phyloP scores from a whole-genome alignment of 2,329 filamentous ascomycete species.

The Dryadomyces quercivorus region DNA sequence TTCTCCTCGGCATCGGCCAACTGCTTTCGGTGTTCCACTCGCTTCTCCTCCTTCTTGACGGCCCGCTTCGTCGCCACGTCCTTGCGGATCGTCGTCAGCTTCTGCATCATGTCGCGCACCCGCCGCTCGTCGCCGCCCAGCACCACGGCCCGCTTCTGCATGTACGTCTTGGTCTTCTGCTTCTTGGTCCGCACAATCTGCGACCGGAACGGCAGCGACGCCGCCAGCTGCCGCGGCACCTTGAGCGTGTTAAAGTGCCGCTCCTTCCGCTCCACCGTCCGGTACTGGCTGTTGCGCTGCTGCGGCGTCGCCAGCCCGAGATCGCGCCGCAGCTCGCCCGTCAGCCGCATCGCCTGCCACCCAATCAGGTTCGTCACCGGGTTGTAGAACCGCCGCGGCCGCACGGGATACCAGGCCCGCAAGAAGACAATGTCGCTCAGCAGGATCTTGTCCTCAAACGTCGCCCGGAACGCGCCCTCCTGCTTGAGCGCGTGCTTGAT shows the following conservation, averaged over 20 bases:
- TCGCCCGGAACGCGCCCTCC: conserved; percentile 90
- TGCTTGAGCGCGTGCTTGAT: conserved; percentile 96
- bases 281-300: conserved; percentile 77
- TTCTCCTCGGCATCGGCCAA: conserved; percentile 74
- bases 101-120: conserved; percentile 80
- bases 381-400: conserved; percentile 94
- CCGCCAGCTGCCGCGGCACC: conserved; percentile 68
- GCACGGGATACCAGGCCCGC: conserved; percentile 92
- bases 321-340: conserved; percentile 76
- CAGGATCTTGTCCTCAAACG: conserved; percentile 96
- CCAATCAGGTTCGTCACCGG: conserved; percentile 86
- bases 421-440: conserved; percentile 96
- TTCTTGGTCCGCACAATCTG: conserved; percentile 76
- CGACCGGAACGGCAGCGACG: conserved; percentile 80
- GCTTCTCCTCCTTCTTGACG: conserved; percentile 79
- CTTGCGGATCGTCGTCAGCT: conserved; percentile 79
- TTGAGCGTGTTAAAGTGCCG: conserved; percentile 70
- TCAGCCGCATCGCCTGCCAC: conserved; percentile 90
- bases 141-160: conserved; percentile 93
- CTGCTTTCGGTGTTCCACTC: conserved; percentile 69
- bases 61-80: conserved; percentile 78
- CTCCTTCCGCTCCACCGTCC: conserved; percentile 48
- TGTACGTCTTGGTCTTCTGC: conserved; percentile 71
- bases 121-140: conserved; percentile 79
- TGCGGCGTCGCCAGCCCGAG: conserved; percentile 65